Conservation (phyloP, 148 eudicot species). For the Hydrangea macrophylla region DNA sequence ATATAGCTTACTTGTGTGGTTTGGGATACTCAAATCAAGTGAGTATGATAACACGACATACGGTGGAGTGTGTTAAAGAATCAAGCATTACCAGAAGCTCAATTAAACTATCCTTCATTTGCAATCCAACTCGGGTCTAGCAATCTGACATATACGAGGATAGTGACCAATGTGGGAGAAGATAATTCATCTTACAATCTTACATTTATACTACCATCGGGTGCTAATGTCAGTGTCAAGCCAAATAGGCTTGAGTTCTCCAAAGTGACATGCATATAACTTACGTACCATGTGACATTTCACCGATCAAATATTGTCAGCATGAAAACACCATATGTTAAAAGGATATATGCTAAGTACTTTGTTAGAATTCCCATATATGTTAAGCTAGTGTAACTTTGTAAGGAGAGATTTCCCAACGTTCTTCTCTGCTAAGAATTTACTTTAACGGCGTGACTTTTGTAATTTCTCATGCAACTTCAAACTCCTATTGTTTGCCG, state of each 20-base stretch:
- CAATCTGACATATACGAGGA: constrained; percentile 19
- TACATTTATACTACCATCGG: constrained; percentile 9
- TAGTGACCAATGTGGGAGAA: constrained; percentile 32
- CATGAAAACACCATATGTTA: no score
- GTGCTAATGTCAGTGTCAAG: constrained; percentile 16
- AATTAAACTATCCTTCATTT: constrained; percentile 42
- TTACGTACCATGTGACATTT: constrained; percentile 25
- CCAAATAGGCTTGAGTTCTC: constrained; percentile 18
- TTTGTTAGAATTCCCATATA: constrained; percentile 25
- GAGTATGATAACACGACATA: not conserved
- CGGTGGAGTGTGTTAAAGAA: constrained; percentile 10
- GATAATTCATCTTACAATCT: constrained; percentile 19
- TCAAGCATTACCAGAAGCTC: constrained; percentile 23
- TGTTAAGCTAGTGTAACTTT: not conserved
- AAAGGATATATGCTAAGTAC: constrained; percentile 16
- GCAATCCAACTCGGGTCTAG: constrained; percentile 7
- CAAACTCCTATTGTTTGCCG: no score
- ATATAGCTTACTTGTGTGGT: constrained; percentile 33
- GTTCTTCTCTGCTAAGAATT: no score
- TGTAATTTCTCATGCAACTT: no score
- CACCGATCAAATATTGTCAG: no score
- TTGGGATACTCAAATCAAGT: constrained; percentile 27
- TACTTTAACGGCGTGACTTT: no score
- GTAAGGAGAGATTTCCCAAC: no score
- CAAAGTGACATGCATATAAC: constrained; percentile 14